A percentile compares a stretch with the other conserved stretches of the same genome.
These are phyloP conservation scores for Mallotus nudiflorus DNA, from an alignment of 345 rosid genomes.

Conservation along the genomic window DNA sequence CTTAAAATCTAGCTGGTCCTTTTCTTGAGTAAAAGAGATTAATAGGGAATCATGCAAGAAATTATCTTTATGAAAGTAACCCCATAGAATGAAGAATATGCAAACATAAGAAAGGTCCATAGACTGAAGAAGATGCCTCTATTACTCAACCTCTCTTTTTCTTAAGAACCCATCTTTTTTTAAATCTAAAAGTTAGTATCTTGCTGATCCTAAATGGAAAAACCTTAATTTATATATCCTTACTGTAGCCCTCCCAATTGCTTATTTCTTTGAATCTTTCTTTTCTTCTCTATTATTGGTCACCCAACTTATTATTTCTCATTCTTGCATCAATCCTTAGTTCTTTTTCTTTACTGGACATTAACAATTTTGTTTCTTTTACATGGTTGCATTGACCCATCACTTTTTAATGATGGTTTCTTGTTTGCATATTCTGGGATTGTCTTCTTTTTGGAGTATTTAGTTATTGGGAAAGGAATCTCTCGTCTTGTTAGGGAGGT, in stretches of 20 bases:
- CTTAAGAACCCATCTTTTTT: conserved; percentile 52
- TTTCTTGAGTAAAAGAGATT: too few species aligned
- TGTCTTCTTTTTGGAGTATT: conserved; percentile 46
- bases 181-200: conserved; percentile 53
- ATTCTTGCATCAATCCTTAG: conserved; percentile 42
- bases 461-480: conserved; percentile 40
- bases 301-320: conserved; percentile 51
- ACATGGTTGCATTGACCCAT: conserved; percentile 31
- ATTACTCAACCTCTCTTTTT: conserved; percentile 51
- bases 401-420: conserved; percentile 31
- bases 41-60: too few species aligned
- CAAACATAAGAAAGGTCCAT: too few species aligned
- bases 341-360: conserved; percentile 48
- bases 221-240: conserved; percentile 56
- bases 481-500: conserved; percentile 33
- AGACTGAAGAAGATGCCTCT: conserved; percentile 58
- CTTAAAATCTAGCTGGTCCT: too few species aligned
- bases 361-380: conserved; percentile 36
- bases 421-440: conserved; percentile 34
- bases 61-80: too few species aligned
- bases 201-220: conserved; percentile 42
- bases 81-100: too few species aligned
- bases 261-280: conserved; percentile 49
- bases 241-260: conserved; percentile 48
- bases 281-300: conserved; percentile 44